These are phyloP conservation scores for Lactarius hengduanensis DNA, from an alignment of 768 basidiomycete species.

Conservation along the genomic window DNA sequence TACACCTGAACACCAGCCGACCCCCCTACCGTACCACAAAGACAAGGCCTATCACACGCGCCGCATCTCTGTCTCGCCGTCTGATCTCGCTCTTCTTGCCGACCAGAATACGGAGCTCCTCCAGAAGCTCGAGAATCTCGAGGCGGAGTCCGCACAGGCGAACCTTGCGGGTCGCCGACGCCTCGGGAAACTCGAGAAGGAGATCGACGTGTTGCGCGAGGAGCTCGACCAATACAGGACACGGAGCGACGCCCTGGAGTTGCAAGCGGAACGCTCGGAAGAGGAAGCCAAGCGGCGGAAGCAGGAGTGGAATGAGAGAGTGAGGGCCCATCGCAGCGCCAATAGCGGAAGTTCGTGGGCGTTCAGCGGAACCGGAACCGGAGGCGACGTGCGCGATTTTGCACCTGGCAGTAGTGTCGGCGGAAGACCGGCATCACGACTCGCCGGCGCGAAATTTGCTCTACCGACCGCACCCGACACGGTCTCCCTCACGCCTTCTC, in stretches of 20 bases:
- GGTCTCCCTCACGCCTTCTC: neutral
- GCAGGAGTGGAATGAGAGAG: constrained; percentile 50
- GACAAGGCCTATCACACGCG: constrained; percentile 37
- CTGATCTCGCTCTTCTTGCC: constrained; percentile 67
- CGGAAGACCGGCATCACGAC: neutral
- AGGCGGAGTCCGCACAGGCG: constrained; percentile 62
- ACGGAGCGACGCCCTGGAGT: constrained; percentile 68
- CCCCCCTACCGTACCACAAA: constrained; percentile 25
- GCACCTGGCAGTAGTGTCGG: constrained; percentile 50
- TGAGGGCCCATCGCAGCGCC: constrained; percentile 49
- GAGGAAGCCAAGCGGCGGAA: constrained; percentile 37
- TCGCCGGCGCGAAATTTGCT: neutral
- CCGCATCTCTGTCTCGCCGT: constrained; percentile 62
- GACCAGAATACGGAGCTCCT: constrained; percentile 85
- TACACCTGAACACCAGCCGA: constrained; percentile 25
- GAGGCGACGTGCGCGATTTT: constrained; percentile 49
- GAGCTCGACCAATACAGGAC: constrained; percentile 77
- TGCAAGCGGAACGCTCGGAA: constrained; percentile 50
- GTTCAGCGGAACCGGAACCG: constrained; percentile 31
- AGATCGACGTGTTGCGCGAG: constrained; percentile 69
- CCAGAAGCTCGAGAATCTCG: constrained; percentile 70
- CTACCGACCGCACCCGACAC: constrained; percentile 13
- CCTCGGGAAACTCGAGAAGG: constrained; percentile 72
- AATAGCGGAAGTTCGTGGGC: constrained; percentile 32
- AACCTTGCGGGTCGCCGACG: constrained; percentile 68